These are phyloP conservation scores for Mallotus repandus DNA, from an alignment of 441 rosid species.

Conservation along the genomic window DNA sequence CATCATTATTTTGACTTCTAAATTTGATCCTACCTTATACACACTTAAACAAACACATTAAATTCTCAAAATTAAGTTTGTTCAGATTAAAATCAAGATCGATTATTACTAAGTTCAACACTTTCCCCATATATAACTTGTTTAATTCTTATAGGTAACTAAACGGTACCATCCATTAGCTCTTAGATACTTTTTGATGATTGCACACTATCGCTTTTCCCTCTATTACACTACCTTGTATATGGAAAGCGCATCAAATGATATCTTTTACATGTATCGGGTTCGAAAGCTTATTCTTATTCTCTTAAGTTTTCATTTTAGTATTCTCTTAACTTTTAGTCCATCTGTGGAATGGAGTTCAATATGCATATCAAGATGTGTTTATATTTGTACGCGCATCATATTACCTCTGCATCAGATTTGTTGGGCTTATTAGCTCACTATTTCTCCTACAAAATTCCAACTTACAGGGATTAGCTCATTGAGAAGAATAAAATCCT, in stretches of 20 bases:
- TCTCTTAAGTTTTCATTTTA: background rate
- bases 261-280: constrained; percentile 78
- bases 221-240: constrained; percentile 62
- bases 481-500: no score
- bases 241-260: constrained; percentile 74
- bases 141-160: constrained; percentile 52
- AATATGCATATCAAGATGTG: background rate
- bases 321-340: background rate
- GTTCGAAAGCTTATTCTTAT: constrained; percentile 33
- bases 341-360: background rate
- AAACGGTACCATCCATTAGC: constrained; percentile 78
- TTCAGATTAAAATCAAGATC: no score
- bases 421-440: background rate
- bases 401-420: background rate
- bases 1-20: no score
- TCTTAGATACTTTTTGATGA: constrained; percentile 77
- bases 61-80: no score
- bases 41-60: no score
- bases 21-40: no score
- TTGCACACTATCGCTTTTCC: constrained; percentile 86
- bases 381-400: no score
- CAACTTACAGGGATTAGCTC: background rate
- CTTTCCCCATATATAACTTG: constrained; percentile 5
- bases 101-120: no score
- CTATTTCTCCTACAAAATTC: background rate